Base-by-base conservation (phyloP, 495 filamentous ascomycete genomes). In the Bathelium albidoporum region DNA sequence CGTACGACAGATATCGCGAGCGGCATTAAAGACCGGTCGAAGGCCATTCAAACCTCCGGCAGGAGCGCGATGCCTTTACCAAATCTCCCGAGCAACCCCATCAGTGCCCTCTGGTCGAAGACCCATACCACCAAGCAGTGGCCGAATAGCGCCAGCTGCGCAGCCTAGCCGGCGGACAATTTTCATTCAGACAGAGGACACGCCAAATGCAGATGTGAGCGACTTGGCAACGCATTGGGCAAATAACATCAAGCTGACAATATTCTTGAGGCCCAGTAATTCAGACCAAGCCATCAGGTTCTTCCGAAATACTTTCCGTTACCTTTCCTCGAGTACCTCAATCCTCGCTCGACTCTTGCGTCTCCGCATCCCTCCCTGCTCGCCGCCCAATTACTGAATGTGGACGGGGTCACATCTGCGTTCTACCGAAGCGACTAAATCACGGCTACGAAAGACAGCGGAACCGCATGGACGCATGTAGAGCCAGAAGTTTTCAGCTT, bases 381-480 rank as follows among this genome's bases (percentile, higher is more conserved):
- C 18, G 94, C 94, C 9, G 88, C 90, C 12, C 83, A 93, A 70
- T 81, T 98, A 22, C 83, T 97, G 76, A 89, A 87, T 71, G 86
- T 96, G 58, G 94, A 97, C 68, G 94, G 94, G 12, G 88, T 97
- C 1, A 90, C 88, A n/a, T 85, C 87, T 1, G 88, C 97, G 18
- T 97, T 97, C 78, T 96, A 94, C 77, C 94, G 92, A 32, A 75
- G 85, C 24, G 93, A 98, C 71, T 97, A 94, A 74, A 96, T 98
- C 73, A 98, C 94, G 0, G 89, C 97, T 41, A 96, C 90, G 29
- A 98, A 98, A 74, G 81, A 87, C n/a, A 80, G 85, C 64, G 89
- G 93, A 66, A 87, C 85, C 11, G 88, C 91, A 69, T 98, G 94
- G 94, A 88, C 89, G 32, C 89, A 96, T 72, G 85, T 98, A 68